Evolutionary conservation across 2,329 filamentous ascomycete species (phyloP).

Genomic region (Fusarium xylarioides): DNA sequence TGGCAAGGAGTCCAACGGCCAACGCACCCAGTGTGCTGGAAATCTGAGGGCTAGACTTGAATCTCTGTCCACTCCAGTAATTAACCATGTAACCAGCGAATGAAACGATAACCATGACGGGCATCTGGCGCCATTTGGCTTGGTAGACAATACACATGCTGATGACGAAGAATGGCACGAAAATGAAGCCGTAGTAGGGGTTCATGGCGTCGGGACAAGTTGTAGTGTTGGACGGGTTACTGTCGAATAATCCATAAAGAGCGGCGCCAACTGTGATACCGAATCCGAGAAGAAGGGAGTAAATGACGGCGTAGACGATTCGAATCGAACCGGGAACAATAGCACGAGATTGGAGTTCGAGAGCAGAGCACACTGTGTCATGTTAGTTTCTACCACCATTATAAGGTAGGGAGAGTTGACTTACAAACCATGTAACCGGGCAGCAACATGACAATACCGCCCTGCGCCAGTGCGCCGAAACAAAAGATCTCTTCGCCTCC

Average conservation of each 20-base stretch:
- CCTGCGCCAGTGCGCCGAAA: constrained; percentile 71
- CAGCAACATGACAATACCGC: constrained; percentile 71
- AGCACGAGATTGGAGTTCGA: constrained; percentile 75
- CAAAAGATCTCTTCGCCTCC: constrained; percentile 62
- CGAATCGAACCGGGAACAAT: constrained; percentile 77
- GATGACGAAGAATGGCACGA: constrained; percentile 77
- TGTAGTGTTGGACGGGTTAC: constrained; percentile 57
- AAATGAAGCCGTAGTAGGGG: constrained; percentile 66
- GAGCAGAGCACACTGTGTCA: constrained; percentile 51
- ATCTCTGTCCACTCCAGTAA: constrained; percentile 73
- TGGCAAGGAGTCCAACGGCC: constrained; percentile 78
- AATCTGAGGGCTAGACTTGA: constrained; percentile 76
- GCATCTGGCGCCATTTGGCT: constrained; percentile 82
- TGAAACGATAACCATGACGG: constrained; percentile 78
- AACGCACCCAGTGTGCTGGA: constrained; percentile 81
- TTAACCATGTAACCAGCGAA: constrained; percentile 80
- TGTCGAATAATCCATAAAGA: constrained; percentile 69
- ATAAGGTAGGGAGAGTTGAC: constrained; percentile 19
- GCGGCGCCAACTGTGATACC: constrained; percentile 74
- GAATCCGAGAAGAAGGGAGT: constrained; percentile 76
- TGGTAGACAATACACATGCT: constrained; percentile 82
- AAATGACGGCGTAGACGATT: constrained; percentile 79
- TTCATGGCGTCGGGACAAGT: constrained; percentile 56
- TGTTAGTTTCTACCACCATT: neutral
- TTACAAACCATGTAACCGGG: constrained; percentile 70